Evolutionary conservation across 495 filamentous ascomycete genomes (phyloP), one percentile per base, ranked within the genome.

Genomic region (Hyaloscypha finlandica): DNA sequence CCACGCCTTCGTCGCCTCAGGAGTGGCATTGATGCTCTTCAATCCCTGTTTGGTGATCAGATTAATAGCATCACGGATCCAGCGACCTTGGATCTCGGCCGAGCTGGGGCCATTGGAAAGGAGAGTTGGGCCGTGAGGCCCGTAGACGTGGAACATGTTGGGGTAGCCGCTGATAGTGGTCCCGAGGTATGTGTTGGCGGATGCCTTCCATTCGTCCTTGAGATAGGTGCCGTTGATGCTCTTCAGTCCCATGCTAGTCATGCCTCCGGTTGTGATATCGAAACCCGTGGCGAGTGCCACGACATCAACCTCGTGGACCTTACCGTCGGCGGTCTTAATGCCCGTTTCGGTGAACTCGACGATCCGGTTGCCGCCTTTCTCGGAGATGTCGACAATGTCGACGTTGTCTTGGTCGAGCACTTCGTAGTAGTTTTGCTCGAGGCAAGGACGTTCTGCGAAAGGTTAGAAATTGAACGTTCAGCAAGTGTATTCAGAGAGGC

Each of bases 391-490:
- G 30, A 37, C 37, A 61, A 83, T 80, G 70, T 85, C 74, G 16
- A 89, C 85, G 65, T 82, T 83, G 0, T 78, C 74, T 20, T 75
- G 72, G 66, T 88, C 84, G 74, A 89, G 84, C 39, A 81, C 78
- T 65, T 89, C 86, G 65, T 82, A 89, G 74, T 84, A 89, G 58
- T 81, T 74, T 29, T 76, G 65, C 67, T 89, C 85, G 6, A 89
- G 77, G n/a, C 77, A 82, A 4, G 83, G 81, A 0, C 86, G 79
- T 69, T 87, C 42, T 48, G 42, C 16, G 8, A 19, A 19, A 48
- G 16, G 42, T 48, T 48, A 48, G 42, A 6, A 48, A 48, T 48
- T 1, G 16, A 48, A 48, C 8, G 12, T 48, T 16, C 3, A 6
- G 4, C 42, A 48, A 48, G 42, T 19, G 42, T 48, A 4, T 2